phyloP scores from a whole-genome alignment of 2,329 filamentous ascomycete genomes.

The Ceratocystis cubensis region DNA sequence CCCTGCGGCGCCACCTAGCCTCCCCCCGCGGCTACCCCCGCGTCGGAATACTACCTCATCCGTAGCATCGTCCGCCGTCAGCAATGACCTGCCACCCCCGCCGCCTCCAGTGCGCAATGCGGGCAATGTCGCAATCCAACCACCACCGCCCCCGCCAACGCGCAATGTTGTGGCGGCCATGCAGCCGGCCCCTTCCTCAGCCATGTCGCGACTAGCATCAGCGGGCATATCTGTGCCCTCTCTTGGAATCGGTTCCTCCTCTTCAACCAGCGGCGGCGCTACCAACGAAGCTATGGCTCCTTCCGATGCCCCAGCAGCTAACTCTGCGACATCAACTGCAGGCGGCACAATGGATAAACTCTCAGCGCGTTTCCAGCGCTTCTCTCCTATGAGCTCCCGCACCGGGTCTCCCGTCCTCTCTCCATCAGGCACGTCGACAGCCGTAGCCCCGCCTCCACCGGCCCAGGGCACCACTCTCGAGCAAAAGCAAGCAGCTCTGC shows the following conservation, averaged over 20 bases:
- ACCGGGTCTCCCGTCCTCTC: conserved; percentile 13
- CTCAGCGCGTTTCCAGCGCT: conserved; percentile 20
- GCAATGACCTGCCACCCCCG: conserved; percentile 26
- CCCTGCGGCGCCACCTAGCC: conserved; percentile 43
- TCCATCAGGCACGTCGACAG: not conserved
- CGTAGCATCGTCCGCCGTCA: conserved; percentile 27
- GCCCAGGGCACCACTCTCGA: conserved; percentile 47
- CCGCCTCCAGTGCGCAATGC: conserved; percentile 33
- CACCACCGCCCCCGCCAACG: conserved; percentile 21
- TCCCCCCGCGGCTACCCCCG: conserved; percentile 56
- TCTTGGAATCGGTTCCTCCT: conserved; percentile 51
- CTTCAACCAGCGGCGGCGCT: conserved; percentile 21
- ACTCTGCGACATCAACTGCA: conserved; percentile 22
- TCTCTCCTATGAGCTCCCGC: conserved; percentile 12
- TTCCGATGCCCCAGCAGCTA: conserved; percentile 25
- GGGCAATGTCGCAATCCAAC: conserved; percentile 24
- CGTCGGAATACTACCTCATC: conserved; percentile 25
- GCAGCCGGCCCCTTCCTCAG: conserved; percentile 43
- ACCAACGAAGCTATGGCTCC: conserved; percentile 22
- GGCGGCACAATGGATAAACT: conserved; percentile 23
- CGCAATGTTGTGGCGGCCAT: conserved; percentile 27
- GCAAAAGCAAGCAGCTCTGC: conserved; percentile 51
- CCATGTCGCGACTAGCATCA: conserved; percentile 46
- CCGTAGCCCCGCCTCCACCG: conserved; percentile 23
- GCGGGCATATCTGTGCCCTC: conserved; percentile 69